Evolutionary conservation across 805 yeast species (phyloP), one percentile per base, ranked within the genome.

Genomic region (Saturnispora serradocipensis): DNA sequence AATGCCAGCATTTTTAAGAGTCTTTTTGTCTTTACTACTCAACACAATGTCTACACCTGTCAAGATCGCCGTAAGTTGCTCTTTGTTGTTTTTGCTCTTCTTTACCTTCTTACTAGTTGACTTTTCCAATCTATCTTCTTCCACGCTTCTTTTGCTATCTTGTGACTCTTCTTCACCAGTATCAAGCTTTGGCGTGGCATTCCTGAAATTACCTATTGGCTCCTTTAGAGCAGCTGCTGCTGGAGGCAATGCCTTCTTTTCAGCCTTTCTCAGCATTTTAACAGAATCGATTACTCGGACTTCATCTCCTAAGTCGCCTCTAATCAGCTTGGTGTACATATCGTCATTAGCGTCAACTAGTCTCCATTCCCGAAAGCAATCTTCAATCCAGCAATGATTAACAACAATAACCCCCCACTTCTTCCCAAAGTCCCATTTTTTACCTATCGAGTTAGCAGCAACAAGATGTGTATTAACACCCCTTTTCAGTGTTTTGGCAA

Each of bases 351-450:
- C 42, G 20, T 81, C 78, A 57, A 76, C 73, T 5, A 73, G 57
- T 48, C 67, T 68, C 90, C 93, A 86, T 45, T 73, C 66, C 0
- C 76, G 70, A 55, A 75, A 91, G 42, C 88, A 77, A 50, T 86
- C 90, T 61, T 91, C 98, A 13, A 91, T 67, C 99, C 99, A 91
- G 13, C 82, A 61, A 66, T 88, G 96, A 61, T 86, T 89, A 1
- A 87, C 82, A 2, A 84, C 71, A 30, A 74, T 73, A 22, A 87
- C 68, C 3, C 66, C 58, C 96, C 97, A 89, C 54, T 75, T 74
- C 35, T 71, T 62, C 0, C 93, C 95, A 16, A 89, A 88, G 10
- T 75, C 76, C 60, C 77, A 88, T 67, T 91, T 91, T 51, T 75
- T 78, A 2, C 99, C 97, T 15, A 62, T 63, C 0, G 85, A 75